phyloP scores from a whole-genome alignment of 1,284 basidiomycete species.

The Ganoderma lucidum region DNA sequence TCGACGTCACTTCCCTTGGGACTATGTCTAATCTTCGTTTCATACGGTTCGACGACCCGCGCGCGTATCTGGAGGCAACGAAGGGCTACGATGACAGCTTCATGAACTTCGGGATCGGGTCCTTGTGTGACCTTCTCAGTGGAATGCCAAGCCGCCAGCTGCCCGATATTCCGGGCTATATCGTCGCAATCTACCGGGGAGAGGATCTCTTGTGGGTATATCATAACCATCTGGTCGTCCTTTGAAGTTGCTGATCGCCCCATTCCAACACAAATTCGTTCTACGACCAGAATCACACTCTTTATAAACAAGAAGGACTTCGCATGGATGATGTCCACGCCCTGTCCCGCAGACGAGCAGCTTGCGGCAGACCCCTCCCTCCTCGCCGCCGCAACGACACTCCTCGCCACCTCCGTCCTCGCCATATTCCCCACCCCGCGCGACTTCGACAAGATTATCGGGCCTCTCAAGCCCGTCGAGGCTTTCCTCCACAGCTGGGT shows the following conservation, averaged over 20 bases:
- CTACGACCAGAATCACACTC: background rate
- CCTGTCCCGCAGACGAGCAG: background rate
- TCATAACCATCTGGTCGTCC: background rate
- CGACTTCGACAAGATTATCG: constrained; percentile 31
- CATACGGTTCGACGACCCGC: constrained; percentile 22
- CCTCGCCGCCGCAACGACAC: constrained; percentile 1
- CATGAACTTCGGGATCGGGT: constrained; percentile 33
- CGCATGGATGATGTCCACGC: constrained; percentile 15
- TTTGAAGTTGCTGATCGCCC: background rate
- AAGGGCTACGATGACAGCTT: constrained; percentile 31
- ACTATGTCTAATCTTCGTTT: constrained; percentile 22
- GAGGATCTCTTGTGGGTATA: constrained; percentile 29
- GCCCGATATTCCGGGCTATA: background rate
- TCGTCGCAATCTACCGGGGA: constrained; percentile 27
- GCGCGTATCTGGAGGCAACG: constrained; percentile 27
- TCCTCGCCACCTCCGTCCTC: constrained; percentile 12
- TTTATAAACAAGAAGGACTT: constrained; percentile 2
- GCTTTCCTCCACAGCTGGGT: constrained; percentile 31
- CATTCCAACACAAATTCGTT: background rate
- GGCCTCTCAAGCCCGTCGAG: constrained; percentile 27
- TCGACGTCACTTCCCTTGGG: no score
- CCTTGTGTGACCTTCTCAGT: constrained; percentile 23
- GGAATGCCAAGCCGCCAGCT: background rate
- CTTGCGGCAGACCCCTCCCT: background rate
- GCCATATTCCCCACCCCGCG: constrained; percentile 2